Evolutionary conservation across 2,329 filamentous ascomycete genomes (phyloP), one percentile per base, ranked within the genome.

Genomic region (Penicillium janthinellum): DNA sequence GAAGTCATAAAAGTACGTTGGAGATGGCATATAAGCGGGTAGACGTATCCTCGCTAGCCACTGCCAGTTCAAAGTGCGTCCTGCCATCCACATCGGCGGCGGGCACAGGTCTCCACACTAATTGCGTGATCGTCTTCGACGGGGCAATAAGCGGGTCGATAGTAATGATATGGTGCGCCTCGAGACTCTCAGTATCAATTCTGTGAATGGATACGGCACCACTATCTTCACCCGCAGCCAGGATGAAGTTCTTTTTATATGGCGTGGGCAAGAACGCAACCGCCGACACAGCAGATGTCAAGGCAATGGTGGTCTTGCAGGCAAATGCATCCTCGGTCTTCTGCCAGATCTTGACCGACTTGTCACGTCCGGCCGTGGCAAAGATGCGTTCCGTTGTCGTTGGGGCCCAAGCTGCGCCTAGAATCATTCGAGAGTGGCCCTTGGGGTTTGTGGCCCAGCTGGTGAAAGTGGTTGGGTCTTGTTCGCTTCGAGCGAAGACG

Each of bases 361-460:
- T 98, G 76, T 99, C 95, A 68, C 95, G 84, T 3, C 93, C 92
- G 1, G 93, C 94, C 0, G 95, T 99, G 12, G 90, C 90, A 75
- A 99, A 99, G 31, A 83, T 75, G 5, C 76, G 67, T 8, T 73
- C 71, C 7, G 71, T 70, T 6, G 71, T 59, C 0, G 66, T 42
- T 1, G 89, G 89, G 1, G 89, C 88, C 94, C 95, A 99, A 2
- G 90, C 86, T 1, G 88, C 90, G 71, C 92, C 92, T 14, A 98
- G 82, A 48, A 99, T 93, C 92, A 99, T 98, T 60, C 95, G 83
- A 4, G 90, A 84, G 75, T 99, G 95, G 0, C 91, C 94, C 77
- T 96, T 97, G 1, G 87, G 85, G 68, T 96, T 92, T 2, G 84
- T 81, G 62, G 88, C 81, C 41, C 85, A 74, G 3, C 89, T 79